Percentiles rank a stretch among this genome's conserved stretches.
Evolutionary conservation across 768 basidiomycete species (phyloP).

Genomic region (Psilocybe sp.): DNA sequence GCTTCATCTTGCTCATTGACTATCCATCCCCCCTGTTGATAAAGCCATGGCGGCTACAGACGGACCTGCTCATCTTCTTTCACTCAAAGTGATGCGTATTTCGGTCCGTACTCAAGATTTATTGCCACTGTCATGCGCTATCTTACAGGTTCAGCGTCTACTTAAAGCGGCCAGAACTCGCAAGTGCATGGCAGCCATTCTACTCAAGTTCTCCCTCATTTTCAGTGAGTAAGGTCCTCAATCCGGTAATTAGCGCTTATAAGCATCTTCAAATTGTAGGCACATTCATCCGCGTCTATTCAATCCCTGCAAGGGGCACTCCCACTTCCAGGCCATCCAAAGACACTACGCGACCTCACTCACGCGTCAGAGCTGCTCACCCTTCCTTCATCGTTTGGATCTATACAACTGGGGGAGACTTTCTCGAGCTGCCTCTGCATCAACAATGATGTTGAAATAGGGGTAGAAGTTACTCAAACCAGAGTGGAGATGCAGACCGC

Average conservation of each 20-base stretch:
- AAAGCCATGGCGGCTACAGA: conserved; percentile 36
- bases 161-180: conserved; percentile 73
- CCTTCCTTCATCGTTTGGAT: conserved; percentile 80
- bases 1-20: background rate
- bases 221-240: conserved; percentile 43
- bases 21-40: background rate
- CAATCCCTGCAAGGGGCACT: conserved; percentile 70
- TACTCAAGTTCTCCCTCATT: conserved; percentile 77
- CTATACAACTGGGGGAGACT: conserved; percentile 87
- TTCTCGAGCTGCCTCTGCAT: conserved; percentile 82
- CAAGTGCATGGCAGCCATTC: conserved; percentile 82
- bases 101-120: conserved; percentile 56
- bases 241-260: background rate
- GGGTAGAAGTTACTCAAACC: conserved; percentile 62
- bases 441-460: conserved; percentile 70
- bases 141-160: conserved; percentile 11
- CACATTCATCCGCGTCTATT: conserved; percentile 75
- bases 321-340: conserved; percentile 74
- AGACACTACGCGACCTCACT: conserved; percentile 80
- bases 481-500: conserved; percentile 86
- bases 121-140: background rate
- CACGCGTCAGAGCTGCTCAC: conserved; percentile 77
- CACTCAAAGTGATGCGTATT: conserved; percentile 85
- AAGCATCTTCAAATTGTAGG: conserved; percentile 23
- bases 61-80: conserved; percentile 61